A percentile compares a stretch with the other conserved stretches of the same genome.
Evolutionary conservation across 352 stramenopile species (phyloP).

Genomic region (Blastocystis sp.): DNA sequence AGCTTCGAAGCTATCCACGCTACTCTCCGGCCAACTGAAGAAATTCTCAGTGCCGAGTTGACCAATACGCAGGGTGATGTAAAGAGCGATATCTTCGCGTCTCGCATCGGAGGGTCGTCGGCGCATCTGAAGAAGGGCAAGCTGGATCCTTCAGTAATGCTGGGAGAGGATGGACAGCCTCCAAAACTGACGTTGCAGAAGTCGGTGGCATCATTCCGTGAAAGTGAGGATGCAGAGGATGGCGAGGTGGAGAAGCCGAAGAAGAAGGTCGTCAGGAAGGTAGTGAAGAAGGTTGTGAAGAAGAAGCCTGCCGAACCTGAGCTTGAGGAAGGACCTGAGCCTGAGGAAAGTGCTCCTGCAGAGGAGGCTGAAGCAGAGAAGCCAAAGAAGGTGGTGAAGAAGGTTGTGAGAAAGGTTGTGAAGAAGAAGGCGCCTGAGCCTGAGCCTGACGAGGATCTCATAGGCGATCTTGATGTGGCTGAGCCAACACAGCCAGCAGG

Average conservation of each 20-base stretch:
- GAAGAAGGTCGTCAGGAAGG: constrained; percentile 49
- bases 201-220: neutral
- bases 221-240: neutral
- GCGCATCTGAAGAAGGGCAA: neutral
- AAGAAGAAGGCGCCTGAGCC: constrained; percentile 57
- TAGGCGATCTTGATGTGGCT: neutral
- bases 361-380: neutral
- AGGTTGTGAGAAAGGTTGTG: constrained; percentile 29
- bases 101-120: neutral
- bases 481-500: neutral
- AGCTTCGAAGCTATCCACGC: neutral
- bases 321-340: neutral
- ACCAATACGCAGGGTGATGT: neutral
- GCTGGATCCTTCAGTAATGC: constrained; percentile 25
- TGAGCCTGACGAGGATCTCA: neutral
- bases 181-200: constrained; percentile 5
- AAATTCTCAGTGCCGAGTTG: neutral
- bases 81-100: constrained; percentile 22
- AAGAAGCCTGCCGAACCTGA: constrained; percentile 21
- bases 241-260: neutral
- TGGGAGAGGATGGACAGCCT: neutral
- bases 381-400: constrained; percentile 60
- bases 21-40: neutral
- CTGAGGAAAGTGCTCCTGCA: neutral
- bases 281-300: constrained; percentile 24